Conservation (phyloP, 2,329 filamentous ascomycete species). For the Coniochaeta sp. region DNA sequence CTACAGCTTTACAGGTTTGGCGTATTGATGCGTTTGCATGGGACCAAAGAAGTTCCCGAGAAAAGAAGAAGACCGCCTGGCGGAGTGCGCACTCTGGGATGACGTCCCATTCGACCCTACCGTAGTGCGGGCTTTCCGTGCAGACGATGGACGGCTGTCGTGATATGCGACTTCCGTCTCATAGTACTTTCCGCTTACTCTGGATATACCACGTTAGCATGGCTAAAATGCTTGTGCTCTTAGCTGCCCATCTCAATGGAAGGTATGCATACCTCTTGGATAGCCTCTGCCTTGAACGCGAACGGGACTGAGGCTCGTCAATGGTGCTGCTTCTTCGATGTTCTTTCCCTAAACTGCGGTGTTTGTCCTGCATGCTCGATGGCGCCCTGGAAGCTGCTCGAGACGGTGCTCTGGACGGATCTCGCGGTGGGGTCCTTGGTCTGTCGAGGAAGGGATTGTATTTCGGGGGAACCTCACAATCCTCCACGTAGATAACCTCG, state of each 20-base stretch:
- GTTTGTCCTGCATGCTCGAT: slow-evolving; percentile 8
- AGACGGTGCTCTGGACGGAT: slow-evolving; percentile 12
- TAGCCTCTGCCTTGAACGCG: slow-evolving; percentile 9
- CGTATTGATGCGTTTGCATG: slow-evolving; percentile 12
- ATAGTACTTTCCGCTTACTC: slow-evolving; percentile 16
- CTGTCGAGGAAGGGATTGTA: slow-evolving; percentile 10
- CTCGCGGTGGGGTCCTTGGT: slow-evolving; percentile 15
- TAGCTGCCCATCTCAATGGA: not conserved
- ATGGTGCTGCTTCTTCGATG: slow-evolving; percentile 9
- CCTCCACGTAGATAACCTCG: slow-evolving; percentile 14
- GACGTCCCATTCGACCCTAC: slow-evolving; percentile 24
- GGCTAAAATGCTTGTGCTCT: not conserved
- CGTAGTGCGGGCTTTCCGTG: slow-evolving; percentile 23
- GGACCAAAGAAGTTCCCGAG: slow-evolving; percentile 23
- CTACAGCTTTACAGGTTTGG: slow-evolving; percentile 15
- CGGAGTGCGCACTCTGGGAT: slow-evolving; percentile 26
- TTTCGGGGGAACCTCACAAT: slow-evolving; percentile 11
- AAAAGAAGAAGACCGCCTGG: slow-evolving; percentile 26
- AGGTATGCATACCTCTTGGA: slow-evolving; percentile 15
- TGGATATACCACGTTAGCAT: slow-evolving; percentile 9
- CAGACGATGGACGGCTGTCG: slow-evolving; percentile 21
- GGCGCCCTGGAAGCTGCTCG: slow-evolving; percentile 14
- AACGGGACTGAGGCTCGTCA: slow-evolving; percentile 13
- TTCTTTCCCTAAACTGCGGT: slow-evolving; percentile 4
- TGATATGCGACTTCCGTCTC: slow-evolving; percentile 21